Conservation (phyloP, 495 filamentous ascomycete species). For the Rhizodiscina lignyota region DNA sequence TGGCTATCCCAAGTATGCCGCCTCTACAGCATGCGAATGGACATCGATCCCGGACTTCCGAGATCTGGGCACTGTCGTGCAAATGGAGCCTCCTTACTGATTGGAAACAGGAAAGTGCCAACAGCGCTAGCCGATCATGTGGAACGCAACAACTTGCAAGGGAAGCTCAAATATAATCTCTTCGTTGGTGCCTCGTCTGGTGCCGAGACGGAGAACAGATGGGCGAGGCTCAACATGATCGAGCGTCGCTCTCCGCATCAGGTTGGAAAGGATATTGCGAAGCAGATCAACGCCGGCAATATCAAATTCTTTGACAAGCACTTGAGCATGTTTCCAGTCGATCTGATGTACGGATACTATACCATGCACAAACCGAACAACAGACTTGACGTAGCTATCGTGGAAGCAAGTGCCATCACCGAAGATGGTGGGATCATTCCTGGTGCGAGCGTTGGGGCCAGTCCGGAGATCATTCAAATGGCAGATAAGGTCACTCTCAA, state of each 20-base stretch:
- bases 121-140: slow-evolving; percentile 77
- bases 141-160: slow-evolving; percentile 74
- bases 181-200: slow-evolving; percentile 84
- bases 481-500: slow-evolving; percentile 48
- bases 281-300: slow-evolving; percentile 75
- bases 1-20: slow-evolving; percentile 67
- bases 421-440: slow-evolving; percentile 83
- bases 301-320: slow-evolving; percentile 94
- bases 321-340: slow-evolving; percentile 80
- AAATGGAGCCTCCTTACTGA: background rate
- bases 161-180: slow-evolving; percentile 66
- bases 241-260: slow-evolving; percentile 73
- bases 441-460: slow-evolving; percentile 73
- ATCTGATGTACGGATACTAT: slow-evolving; percentile 71
- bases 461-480: slow-evolving; percentile 75
- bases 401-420: slow-evolving; percentile 83
- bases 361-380: slow-evolving; percentile 58
- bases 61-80: too few relatives aligned
- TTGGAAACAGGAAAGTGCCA: slow-evolving; percentile 50
- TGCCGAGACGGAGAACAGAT: slow-evolving; percentile 82
- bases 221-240: slow-evolving; percentile 79
- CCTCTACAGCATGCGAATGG: background rate
- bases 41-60: too few relatives aligned
- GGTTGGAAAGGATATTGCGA: slow-evolving; percentile 80
- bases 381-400: slow-evolving; percentile 66